Percentiles rank a stretch among this genome's conserved stretches.
Conservation (phyloP, 331 rosid species). For the Pyrus hybrid region DNA sequence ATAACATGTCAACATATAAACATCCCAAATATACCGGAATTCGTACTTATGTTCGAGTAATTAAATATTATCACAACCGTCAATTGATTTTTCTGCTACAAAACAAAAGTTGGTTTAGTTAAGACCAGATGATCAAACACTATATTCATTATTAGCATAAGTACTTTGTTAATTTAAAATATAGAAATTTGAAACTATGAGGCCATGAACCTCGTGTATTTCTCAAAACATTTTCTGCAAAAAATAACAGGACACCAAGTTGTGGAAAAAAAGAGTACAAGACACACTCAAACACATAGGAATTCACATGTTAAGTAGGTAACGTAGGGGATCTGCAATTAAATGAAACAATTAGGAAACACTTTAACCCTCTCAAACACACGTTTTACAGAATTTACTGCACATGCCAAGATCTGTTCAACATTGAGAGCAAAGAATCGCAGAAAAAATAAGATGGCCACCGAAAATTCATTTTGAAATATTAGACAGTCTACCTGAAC, state of each 20-base stretch:
- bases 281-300: background rate
- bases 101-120: background rate
- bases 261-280: background rate
- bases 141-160: background rate
- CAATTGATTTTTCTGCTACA: background rate
- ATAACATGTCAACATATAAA: background rate
- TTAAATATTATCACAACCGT: background rate
- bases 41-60: background rate
- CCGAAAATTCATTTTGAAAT: background rate
- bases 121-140: background rate
- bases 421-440: background rate
- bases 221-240: background rate
- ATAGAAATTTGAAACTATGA: background rate
- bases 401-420: slow-evolving; percentile 4
- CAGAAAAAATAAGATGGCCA: background rate
- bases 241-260: background rate
- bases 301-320: background rate
- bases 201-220: background rate
- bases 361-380: background rate
- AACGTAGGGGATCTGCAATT: background rate
- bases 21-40: background rate
- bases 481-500: slow-evolving; percentile 60
- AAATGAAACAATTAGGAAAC: background rate
- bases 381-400: background rate
- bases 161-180: background rate